A percentile compares a stretch with the other conserved stretches of the same genome.
Evolutionary conservation across 352 stramenopile species (phyloP).

Genomic region (Pythium dissimile): DNA sequence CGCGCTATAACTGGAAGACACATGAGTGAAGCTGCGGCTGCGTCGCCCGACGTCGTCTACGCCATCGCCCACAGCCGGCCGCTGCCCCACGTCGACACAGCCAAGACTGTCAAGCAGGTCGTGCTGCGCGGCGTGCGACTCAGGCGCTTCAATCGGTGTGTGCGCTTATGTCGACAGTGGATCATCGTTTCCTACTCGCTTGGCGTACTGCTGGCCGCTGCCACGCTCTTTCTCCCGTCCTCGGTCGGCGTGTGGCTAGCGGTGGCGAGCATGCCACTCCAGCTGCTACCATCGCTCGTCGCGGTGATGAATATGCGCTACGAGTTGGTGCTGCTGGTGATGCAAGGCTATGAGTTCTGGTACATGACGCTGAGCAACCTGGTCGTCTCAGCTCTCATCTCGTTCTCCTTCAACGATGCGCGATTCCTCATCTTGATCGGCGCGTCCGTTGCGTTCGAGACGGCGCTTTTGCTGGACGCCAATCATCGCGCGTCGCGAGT

Average conservation of each 20-base stretch:
- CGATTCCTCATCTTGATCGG: constrained; percentile 7
- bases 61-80: neutral
- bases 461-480: constrained; percentile 18
- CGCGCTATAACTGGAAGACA: too few species aligned
- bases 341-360: constrained; percentile 19
- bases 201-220: constrained; percentile 3
- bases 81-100: constrained; percentile 6
- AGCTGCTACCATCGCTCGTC: constrained; percentile 10
- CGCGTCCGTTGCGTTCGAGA: constrained; percentile 10
- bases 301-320: constrained; percentile 11
- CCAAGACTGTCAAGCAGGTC: constrained; percentile 15
- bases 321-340: constrained; percentile 10
- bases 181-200: constrained; percentile 7
- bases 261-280: constrained; percentile 16
- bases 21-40: neutral
- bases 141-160: constrained; percentile 2
- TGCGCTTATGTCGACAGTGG: neutral
- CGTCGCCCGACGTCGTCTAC: neutral
- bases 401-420: constrained; percentile 11
- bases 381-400: constrained; percentile 7
- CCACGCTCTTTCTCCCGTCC: constrained; percentile 9
- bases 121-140: neutral
- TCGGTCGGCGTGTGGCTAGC: constrained; percentile 2
- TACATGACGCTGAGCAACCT: constrained; percentile 21
- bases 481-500: constrained; percentile 12